Percentiles rank a stretch among this genome's conserved stretches.
These are phyloP conservation scores for Venturia oleaginea DNA, from an alignment of 2,329 filamentous ascomycete species.

Conservation along the genomic window DNA sequence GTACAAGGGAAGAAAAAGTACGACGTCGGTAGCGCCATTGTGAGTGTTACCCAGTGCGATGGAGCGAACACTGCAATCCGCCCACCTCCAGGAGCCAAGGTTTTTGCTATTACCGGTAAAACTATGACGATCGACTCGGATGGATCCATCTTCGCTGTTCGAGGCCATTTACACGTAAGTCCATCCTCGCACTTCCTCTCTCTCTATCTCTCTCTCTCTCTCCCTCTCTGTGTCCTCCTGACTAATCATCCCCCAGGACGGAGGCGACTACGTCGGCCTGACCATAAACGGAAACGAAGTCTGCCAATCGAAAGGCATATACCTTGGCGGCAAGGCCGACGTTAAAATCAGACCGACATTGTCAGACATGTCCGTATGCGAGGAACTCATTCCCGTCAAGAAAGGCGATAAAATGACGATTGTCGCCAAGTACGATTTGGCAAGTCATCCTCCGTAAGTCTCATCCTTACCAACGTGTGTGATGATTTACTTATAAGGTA, in stretches of 20 bases:
- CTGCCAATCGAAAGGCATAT: background rate
- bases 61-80: background rate
- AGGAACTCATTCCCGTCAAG: conserved; percentile 8
- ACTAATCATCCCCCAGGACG: background rate
- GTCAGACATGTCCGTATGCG: conserved; percentile 5
- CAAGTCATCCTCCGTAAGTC: conserved; percentile 8
- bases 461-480: background rate
- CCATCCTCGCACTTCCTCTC: background rate
- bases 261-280: conserved; percentile 1
- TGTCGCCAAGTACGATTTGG: conserved; percentile 11
- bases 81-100: background rate
- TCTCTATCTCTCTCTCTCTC: background rate
- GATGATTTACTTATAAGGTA: background rate
- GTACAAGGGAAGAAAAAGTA: background rate
- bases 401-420: conserved; percentile 8
- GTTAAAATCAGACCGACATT: background rate
- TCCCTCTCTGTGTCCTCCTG: too few relatives aligned
- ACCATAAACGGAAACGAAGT: background rate
- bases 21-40: background rate
- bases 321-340: background rate
- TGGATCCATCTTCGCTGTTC: background rate
- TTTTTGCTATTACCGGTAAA: background rate
- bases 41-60: conserved; percentile 2
- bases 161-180: conserved; percentile 4
- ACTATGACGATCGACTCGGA: background rate